Base-by-base conservation (phyloP, 2,329 filamentous ascomycete species). In the Alternaria longipes region DNA sequence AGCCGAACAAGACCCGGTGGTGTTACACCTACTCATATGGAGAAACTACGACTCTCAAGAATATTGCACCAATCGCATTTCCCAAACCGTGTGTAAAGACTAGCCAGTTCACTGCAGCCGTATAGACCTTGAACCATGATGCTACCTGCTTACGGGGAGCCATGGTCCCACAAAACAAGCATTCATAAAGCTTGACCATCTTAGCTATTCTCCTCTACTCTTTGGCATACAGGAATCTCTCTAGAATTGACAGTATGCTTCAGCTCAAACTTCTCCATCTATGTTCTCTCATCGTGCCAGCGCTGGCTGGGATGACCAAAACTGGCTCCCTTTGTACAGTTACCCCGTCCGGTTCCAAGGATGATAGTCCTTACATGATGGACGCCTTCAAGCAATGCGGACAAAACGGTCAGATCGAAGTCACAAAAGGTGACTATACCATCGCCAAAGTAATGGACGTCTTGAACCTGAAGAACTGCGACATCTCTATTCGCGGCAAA, bases 401-500 rank as follows among this genome's bases (percentile, higher is more conserved):
- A 2, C 64, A 74, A 40, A 62, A 74, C 45, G 71, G 71, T 9
- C 67, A 68, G 45, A 72, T 74, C 20, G 64, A 71, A 44, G 67
- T 74, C 5, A 63, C 57, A 8, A 52, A 60, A 50, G 71, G 71
- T 16, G 64, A 72, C 42, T 74, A 65, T 56, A 70, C 67, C 14
- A 73, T 73, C 47, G 71, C 66, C 16, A 72, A 72, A 53, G 71
- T 74, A 18, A 74, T 73, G 68, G 71, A 74, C 34, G 62, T 68
- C 8, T 54, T 70, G 9, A 63, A 67, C 41, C 64, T 74, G 8
- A 59, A 68, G 20, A 74, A 74, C 47, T 71, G 67, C 51, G 71
- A 73, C 50, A 72, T 74, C 26, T 68, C 63, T 20, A 74, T 74
- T 32, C 62, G 59, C 12, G 71, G 71, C 5, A 73, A 67, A 38